A percentile compares a stretch with the other conserved stretches of the same genome.
These are phyloP conservation scores for Linderina pennispora DNA, from an alignment of 192 early-diverging fungal genomes.

Conservation along the genomic window DNA sequence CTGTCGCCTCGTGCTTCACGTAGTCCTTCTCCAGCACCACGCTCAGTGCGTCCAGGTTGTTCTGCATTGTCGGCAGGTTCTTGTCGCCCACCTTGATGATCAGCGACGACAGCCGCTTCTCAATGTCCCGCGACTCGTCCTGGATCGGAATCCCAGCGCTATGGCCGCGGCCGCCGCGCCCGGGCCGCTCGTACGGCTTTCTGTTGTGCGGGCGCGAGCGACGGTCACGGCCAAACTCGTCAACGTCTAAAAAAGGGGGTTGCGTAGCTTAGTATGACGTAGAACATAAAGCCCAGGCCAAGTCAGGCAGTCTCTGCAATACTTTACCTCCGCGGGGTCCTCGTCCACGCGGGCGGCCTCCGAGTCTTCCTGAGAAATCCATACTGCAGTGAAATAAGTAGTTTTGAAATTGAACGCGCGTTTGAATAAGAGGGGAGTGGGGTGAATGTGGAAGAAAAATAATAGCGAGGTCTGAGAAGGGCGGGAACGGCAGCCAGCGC, in stretches of 20 bases:
- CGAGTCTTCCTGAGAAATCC: slow-evolving; percentile 37
- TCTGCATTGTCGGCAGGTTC: slow-evolving; percentile 56
- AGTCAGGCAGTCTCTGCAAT: too few relatives aligned
- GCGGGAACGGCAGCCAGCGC: too few relatives aligned
- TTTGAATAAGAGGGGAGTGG: too few relatives aligned
- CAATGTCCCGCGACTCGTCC: slow-evolving; percentile 55
- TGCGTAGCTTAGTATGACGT: too few relatives aligned
- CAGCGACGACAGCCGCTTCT: slow-evolving; percentile 58
- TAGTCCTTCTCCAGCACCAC: slow-evolving; percentile 68
- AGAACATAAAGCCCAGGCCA: too few relatives aligned
- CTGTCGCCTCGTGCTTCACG: slow-evolving; percentile 55
- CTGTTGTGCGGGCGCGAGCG: slow-evolving; percentile 31
- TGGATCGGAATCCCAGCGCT: slow-evolving; percentile 7
- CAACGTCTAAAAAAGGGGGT: too few relatives aligned
- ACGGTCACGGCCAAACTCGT: slow-evolving; percentile 48
- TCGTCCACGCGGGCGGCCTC: slow-evolving; percentile 18
- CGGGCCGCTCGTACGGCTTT: slow-evolving; percentile 46
- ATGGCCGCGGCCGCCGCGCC: slow-evolving; percentile 14
- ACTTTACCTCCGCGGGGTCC: slow-evolving; percentile 13
- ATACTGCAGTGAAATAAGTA: not conserved
- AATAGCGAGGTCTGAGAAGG: too few relatives aligned
- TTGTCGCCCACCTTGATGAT: slow-evolving; percentile 76
- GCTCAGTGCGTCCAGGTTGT: slow-evolving; percentile 61
- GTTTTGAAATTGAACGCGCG: not conserved
- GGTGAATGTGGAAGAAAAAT: too few relatives aligned